Evolutionary conservation across 768 basidiomycete species (phyloP).

Genomic region (Hortiboletus campestris): DNA sequence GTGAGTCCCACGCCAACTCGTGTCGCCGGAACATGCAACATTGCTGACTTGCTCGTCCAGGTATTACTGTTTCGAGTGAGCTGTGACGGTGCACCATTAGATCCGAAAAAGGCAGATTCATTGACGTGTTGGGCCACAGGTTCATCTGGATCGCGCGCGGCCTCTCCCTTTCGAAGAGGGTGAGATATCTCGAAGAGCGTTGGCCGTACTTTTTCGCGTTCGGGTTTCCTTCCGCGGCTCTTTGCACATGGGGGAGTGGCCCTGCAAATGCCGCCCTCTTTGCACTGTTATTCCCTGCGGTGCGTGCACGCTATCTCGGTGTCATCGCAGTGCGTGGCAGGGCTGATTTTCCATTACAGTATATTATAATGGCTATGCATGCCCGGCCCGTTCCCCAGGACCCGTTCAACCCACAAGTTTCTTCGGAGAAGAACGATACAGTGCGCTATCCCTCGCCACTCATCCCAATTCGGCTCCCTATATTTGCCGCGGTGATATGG

Average conservation of each 20-base stretch:
- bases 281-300: slow-evolving; percentile 77
- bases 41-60: slow-evolving; percentile 36
- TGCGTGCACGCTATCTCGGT: slow-evolving; percentile 35
- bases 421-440: slow-evolving; percentile 35
- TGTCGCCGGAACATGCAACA: not conserved
- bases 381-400: slow-evolving; percentile 72
- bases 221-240: slow-evolving; percentile 70
- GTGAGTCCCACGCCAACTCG: slow-evolving; percentile 49
- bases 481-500: slow-evolving; percentile 72
- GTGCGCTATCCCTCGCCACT: slow-evolving; percentile 72
- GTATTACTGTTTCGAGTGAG: slow-evolving; percentile 90
- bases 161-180: slow-evolving; percentile 61
- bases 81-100: slow-evolving; percentile 2
- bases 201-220: slow-evolving; percentile 90
- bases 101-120: not conserved
- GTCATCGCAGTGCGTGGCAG: slow-evolving; percentile 1
- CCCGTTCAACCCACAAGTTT: slow-evolving; percentile 61
- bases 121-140: slow-evolving; percentile 37
- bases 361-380: slow-evolving; percentile 81
- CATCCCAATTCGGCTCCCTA: slow-evolving; percentile 75
- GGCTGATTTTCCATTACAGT: slow-evolving; percentile 44
- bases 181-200: slow-evolving; percentile 78
- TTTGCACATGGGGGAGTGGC: slow-evolving; percentile 71
- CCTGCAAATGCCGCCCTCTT: slow-evolving; percentile 83
- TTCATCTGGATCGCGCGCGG: slow-evolving; percentile 80